Conservation (phyloP, 2,329 filamentous ascomycete species). For the Colletotrichum sp. region DNA sequence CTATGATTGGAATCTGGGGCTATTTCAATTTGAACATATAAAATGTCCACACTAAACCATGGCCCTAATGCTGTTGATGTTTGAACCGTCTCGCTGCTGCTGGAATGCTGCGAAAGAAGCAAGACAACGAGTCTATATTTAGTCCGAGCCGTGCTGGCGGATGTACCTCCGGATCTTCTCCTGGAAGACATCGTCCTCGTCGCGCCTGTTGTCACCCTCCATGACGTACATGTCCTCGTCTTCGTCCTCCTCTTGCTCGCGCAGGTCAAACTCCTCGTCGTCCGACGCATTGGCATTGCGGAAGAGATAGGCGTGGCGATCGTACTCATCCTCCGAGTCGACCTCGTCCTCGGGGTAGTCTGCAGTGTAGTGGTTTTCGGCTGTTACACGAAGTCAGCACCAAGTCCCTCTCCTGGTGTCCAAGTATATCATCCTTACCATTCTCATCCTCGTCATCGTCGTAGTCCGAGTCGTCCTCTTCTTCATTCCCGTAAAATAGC, state of each 20-base stretch:
- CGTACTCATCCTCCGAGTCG: slow-evolving; percentile 65
- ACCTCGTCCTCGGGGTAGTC: slow-evolving; percentile 85
- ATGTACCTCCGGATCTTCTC: slow-evolving; percentile 26
- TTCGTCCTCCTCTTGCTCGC: slow-evolving; percentile 39
- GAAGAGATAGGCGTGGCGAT: slow-evolving; percentile 60
- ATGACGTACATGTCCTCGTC: slow-evolving; percentile 38
- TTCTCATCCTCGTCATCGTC: slow-evolving; percentile 72
- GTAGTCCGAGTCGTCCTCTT: slow-evolving; percentile 69
- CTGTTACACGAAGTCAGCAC: slow-evolving; percentile 38
- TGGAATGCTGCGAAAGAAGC: not conserved
- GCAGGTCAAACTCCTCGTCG: slow-evolving; percentile 57
- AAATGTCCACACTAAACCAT: not conserved
- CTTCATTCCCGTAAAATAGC: slow-evolving; percentile 64
- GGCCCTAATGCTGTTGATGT: not conserved
- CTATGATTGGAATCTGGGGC: not conserved
- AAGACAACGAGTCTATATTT: not conserved
- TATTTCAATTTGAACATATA: slow-evolving; percentile 3
- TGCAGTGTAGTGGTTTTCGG: slow-evolving; percentile 79
- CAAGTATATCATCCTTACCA: slow-evolving; percentile 43
- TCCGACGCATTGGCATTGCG: slow-evolving; percentile 59
- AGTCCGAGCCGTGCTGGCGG: slow-evolving; percentile 18
- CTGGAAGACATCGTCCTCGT: slow-evolving; percentile 30
- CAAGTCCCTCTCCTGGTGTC: not conserved
- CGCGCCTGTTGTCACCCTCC: slow-evolving; percentile 39
- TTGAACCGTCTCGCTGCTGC: not conserved